A percentile compares a stretch with the other conserved stretches of the same genome.
These are phyloP conservation scores for Colletotrichum tropicicola DNA, from an alignment of 2,329 filamentous ascomycete genomes.

Conservation along the genomic window DNA sequence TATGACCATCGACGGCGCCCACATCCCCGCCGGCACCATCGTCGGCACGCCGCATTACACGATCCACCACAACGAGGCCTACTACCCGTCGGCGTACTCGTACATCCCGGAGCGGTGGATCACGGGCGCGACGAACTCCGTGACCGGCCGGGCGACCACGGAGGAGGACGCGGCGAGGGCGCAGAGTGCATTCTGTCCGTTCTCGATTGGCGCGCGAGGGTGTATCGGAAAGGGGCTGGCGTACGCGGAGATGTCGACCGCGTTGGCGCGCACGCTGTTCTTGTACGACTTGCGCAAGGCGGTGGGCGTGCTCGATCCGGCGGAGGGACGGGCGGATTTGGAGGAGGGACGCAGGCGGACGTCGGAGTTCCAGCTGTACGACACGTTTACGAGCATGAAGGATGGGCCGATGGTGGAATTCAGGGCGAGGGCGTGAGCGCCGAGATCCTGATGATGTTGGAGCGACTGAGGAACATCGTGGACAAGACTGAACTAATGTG, in stretches of 20 bases:
- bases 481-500: background rate
- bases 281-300: slow-evolving; percentile 68
- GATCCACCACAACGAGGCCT: slow-evolving; percentile 72
- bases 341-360: slow-evolving; percentile 64
- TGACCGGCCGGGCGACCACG: slow-evolving; percentile 48
- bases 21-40: slow-evolving; percentile 66
- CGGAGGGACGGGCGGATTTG: slow-evolving; percentile 57
- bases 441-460: background rate
- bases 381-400: slow-evolving; percentile 79
- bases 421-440: slow-evolving; percentile 40
- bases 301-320: slow-evolving; percentile 57
- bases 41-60: slow-evolving; percentile 74
- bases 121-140: slow-evolving; percentile 50
- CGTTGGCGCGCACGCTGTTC: slow-evolving; percentile 68
- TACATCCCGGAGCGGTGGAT: slow-evolving; percentile 75
- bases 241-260: slow-evolving; percentile 72
- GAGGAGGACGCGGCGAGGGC: slow-evolving; percentile 64
- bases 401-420: slow-evolving; percentile 77
- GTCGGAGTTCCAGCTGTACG: slow-evolving; percentile 74
- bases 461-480: background rate
- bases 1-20: slow-evolving; percentile 60
- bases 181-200: slow-evolving; percentile 78
- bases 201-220: slow-evolving; percentile 73
- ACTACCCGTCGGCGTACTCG: slow-evolving; percentile 67
- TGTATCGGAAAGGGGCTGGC: slow-evolving; percentile 78